Evolutionary conservation across 352 stramenopile genomes (phyloP).

Genomic region (Phytopythium chamaehyphon): DNA sequence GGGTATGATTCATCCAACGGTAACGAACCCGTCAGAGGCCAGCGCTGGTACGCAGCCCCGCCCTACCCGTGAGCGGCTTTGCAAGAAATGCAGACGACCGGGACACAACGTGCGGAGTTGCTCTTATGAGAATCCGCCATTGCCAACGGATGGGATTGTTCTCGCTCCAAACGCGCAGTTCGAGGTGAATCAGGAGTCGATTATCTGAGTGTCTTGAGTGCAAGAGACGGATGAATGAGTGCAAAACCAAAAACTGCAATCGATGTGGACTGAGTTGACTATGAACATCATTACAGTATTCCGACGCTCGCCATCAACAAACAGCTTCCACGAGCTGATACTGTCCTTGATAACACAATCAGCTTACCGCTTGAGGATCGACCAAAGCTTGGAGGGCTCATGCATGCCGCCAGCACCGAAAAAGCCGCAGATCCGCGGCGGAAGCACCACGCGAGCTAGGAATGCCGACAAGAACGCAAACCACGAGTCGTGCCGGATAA

Average conservation of each 20-base stretch:
- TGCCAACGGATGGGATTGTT: neutral
- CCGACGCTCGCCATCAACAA: neutral
- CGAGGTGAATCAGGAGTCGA: too few species aligned
- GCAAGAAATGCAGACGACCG: conserved; percentile 36
- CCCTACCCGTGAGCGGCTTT: conserved; percentile 26
- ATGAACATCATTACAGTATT: too few species aligned
- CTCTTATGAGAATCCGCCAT: conserved; percentile 10
- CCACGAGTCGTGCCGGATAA: conserved; percentile 50
- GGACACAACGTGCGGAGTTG: conserved; percentile 58
- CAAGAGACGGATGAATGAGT: too few species aligned
- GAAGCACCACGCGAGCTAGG: conserved; percentile 21
- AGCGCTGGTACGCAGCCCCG: conserved; percentile 7
- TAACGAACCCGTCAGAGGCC: neutral
- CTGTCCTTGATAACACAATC: neutral
- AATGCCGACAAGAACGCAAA: conserved; percentile 31
- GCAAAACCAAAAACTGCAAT: too few species aligned
- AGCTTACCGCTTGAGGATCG: conserved; percentile 31
- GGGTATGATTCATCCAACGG: neutral
- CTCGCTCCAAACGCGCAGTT: too few species aligned
- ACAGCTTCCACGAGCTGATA: neutral
- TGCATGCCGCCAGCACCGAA: conserved; percentile 26
- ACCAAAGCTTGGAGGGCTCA: conserved; percentile 29
- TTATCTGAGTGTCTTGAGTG: too few species aligned
- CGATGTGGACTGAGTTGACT: too few species aligned
- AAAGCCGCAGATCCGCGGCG: conserved; percentile 21